Evolutionary conservation across 495 filamentous ascomycete genomes (phyloP).

Genomic region (Amniculicola lignicola): DNA sequence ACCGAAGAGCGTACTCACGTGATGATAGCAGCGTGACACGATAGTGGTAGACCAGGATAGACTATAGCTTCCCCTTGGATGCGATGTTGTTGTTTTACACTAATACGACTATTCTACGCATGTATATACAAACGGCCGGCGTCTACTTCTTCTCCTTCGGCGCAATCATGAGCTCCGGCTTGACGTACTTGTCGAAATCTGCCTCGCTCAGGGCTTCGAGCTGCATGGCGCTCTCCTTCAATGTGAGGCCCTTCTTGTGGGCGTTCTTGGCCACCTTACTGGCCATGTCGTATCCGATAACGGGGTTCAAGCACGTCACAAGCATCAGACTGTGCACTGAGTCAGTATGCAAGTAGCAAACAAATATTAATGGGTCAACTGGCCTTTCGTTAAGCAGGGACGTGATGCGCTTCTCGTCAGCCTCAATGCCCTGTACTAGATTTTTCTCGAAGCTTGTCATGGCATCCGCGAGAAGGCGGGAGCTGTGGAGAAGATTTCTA

Average conservation of each 20-base stretch:
- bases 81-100: too few species aligned
- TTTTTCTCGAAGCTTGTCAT: constrained; percentile 95
- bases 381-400: constrained; percentile 84
- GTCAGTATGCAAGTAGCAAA: not conserved
- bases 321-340: constrained; percentile 76
- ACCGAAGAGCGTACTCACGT: too few species aligned
- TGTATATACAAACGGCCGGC: not conserved
- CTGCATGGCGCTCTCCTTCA: constrained; percentile 93
- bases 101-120: constrained; percentile 5
- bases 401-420: constrained; percentile 86
- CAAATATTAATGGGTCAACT: constrained; percentile 12
- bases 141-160: constrained; percentile 58
- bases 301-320: constrained; percentile 95
- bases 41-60: too few species aligned
- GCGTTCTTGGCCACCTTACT: constrained; percentile 98
- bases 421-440: constrained; percentile 81
- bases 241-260: constrained; percentile 92
- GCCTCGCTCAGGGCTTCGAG: constrained; percentile 83
- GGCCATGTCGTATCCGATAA: constrained; percentile 98
- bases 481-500: constrained; percentile 87
- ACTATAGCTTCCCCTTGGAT: too few species aligned
- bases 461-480: constrained; percentile 79
- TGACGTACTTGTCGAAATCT: constrained; percentile 87
- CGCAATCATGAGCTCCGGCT: constrained; percentile 94
- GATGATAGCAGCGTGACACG: too few species aligned